Percentiles rank a stretch among this genome's conserved stretches.
These are phyloP conservation scores for cucumber (Cucumis sativus) DNA, from an alignment of 306 rosid species.

Conservation along the genomic window DNA sequence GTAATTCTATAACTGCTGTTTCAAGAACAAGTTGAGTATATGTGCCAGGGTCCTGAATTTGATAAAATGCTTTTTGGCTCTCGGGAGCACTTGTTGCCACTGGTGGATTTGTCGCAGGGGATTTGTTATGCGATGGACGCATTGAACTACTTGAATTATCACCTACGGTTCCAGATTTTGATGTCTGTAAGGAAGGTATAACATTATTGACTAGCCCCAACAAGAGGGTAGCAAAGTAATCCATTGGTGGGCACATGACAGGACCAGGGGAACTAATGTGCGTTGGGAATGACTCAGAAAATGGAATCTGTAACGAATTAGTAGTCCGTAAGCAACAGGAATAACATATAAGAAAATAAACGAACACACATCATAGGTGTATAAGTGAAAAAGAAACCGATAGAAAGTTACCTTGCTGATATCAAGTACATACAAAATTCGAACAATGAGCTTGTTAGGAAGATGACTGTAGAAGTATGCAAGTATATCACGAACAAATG, in stretches of 20 bases:
- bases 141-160: conserved; percentile 39
- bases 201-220: conserved; percentile 95
- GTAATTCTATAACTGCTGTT: conserved; percentile 89
- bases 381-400: neutral
- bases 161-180: conserved; percentile 52
- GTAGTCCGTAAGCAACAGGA: conserved; percentile 9
- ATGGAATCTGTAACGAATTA: conserved; percentile 67
- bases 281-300: conserved; percentile 78
- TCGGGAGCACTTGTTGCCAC: conserved; percentile 64
- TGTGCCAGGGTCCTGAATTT: conserved; percentile 99
- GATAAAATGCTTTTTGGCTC: conserved; percentile 78
- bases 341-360: neutral
- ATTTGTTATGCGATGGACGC: conserved; percentile 59
- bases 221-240: conserved; percentile 78
- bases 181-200: conserved; percentile 75
- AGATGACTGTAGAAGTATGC: conserved; percentile 95
- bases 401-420: conserved; percentile 53
- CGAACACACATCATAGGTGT: neutral
- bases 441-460: conserved; percentile 70
- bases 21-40: conserved; percentile 90
- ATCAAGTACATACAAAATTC: conserved; percentile 69
- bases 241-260: conserved; percentile 81
- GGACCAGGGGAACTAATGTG: conserved; percentile 65
- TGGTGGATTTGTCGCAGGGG: conserved; percentile 54
- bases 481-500: conserved; percentile 97